Evolutionary conservation across 257 asterid genomes (phyloP).

Genomic region (Verbena officinalis): DNA sequence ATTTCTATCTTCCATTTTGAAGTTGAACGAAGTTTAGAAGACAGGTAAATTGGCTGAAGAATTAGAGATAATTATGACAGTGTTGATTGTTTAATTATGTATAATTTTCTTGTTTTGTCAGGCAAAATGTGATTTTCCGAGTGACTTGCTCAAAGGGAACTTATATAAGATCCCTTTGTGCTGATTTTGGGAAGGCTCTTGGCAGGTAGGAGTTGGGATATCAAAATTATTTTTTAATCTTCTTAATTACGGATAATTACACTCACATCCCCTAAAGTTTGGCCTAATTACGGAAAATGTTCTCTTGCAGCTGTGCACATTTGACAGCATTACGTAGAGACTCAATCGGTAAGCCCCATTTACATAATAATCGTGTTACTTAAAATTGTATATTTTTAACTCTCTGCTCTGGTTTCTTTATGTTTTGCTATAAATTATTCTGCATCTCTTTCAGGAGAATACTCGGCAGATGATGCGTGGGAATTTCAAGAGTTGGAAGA

Average conservation of each 20-base stretch:
- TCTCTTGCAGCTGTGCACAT: constrained; percentile 85
- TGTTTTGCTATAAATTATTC: not conserved
- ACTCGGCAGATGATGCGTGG: constrained; percentile 92
- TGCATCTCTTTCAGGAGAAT: constrained; percentile 56
- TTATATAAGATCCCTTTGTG: constrained; percentile 90
- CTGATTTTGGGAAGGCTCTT: constrained; percentile 90
- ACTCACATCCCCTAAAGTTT: too few species aligned
- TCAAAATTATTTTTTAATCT: not conserved
- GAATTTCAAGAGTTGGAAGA: constrained; percentile 88
- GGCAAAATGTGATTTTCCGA: constrained; percentile 92
- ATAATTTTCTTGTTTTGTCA: constrained; percentile 26
- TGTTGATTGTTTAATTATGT: not conserved
- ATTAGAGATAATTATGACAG: not conserved
- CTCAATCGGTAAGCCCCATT: constrained; percentile 67
- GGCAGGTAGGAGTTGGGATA: constrained; percentile 81
- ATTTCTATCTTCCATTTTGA: constrained; percentile 78
- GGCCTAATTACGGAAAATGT: too few species aligned
- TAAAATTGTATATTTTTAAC: not conserved
- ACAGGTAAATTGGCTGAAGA: constrained; percentile 52
- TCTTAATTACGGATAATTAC: too few species aligned
- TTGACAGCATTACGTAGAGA: constrained; percentile 90
- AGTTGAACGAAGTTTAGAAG: constrained; percentile 88
- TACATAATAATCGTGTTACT: not conserved
- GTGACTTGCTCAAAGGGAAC: constrained; percentile 97
- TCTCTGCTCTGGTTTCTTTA: not conserved